phyloP scores from a whole-genome alignment of 2,329 filamentous ascomycete species.

The Trichophyton rubrum region DNA sequence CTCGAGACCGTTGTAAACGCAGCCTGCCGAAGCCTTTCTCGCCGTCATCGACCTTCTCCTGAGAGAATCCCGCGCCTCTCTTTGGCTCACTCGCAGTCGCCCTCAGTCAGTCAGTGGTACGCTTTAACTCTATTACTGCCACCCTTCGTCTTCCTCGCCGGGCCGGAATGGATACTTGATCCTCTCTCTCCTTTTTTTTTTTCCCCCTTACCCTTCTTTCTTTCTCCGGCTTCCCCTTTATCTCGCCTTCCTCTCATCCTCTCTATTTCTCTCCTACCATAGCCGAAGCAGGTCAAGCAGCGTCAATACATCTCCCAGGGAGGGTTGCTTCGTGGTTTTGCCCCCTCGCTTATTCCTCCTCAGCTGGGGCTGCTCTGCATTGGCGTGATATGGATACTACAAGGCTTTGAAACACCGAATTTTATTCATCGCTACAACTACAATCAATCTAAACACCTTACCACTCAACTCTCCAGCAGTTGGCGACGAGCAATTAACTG shows the following conservation, averaged over 20 bases:
- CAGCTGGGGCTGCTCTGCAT: background rate
- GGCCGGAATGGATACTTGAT: background rate
- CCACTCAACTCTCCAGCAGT: background rate
- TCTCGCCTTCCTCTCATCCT: background rate
- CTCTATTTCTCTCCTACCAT: too few species aligned
- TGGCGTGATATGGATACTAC: background rate
- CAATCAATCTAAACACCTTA: background rate
- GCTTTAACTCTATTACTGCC: background rate
- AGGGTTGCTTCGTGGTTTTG: background rate
- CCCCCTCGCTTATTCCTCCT: background rate
- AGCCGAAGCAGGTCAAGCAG: too few species aligned
- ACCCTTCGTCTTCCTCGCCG: background rate
- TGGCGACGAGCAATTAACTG: background rate
- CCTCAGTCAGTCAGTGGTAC: background rate
- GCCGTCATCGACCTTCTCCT: background rate
- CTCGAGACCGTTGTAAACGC: background rate
- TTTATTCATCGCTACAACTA: background rate
- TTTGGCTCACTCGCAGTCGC: background rate
- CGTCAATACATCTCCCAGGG: background rate
- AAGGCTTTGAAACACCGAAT: background rate
- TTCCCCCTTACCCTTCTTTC: background rate
- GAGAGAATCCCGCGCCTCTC: background rate
- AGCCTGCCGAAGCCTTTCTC: background rate
- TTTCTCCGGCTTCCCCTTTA: too few species aligned
- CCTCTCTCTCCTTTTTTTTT: slow-evolving; percentile 1